phyloP scores from a whole-genome alignment of 2,329 filamentous ascomycete genomes.

The Stagonosporopsis cucurbitacearum region DNA sequence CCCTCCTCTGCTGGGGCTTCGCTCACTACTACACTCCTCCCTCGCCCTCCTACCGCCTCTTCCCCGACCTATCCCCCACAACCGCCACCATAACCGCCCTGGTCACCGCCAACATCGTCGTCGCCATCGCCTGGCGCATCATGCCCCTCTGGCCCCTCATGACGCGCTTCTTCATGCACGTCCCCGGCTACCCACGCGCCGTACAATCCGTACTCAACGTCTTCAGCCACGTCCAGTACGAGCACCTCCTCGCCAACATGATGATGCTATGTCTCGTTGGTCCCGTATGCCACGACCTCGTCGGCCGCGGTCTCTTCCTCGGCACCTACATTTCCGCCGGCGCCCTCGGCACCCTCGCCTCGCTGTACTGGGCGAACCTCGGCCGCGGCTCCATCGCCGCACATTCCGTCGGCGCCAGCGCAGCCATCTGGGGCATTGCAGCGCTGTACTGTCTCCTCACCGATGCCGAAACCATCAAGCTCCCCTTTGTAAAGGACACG shows the following conservation, averaged over 20 bases:
- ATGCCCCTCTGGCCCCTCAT: constrained; percentile 70
- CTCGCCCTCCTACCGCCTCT: constrained; percentile 38
- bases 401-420: constrained; percentile 43
- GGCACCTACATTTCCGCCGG: constrained; percentile 46
- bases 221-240: constrained; percentile 71
- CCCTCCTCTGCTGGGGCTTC: constrained; percentile 34
- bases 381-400: constrained; percentile 35
- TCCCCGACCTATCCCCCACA: constrained; percentile 42
- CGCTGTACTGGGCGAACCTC: constrained; percentile 45
- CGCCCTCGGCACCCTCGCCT: constrained; percentile 39
- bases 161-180: constrained; percentile 64
- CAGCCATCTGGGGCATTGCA: constrained; percentile 44
- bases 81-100: constrained; percentile 63
- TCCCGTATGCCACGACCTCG: constrained; percentile 49
- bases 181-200: constrained; percentile 64
- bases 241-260: constrained; percentile 69
- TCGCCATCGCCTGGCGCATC: constrained; percentile 67
- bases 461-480: constrained; percentile 38
- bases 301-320: constrained; percentile 45
- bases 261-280: constrained; percentile 70
- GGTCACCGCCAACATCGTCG: constrained; percentile 64
- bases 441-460: constrained; percentile 42
- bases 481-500: constrained; percentile 40
- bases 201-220: constrained; percentile 67
- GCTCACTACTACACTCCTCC: constrained; percentile 45